phyloP scores from a whole-genome alignment of 2,329 filamentous ascomycete genomes.

The Plenodomus tracheiphilus region DNA sequence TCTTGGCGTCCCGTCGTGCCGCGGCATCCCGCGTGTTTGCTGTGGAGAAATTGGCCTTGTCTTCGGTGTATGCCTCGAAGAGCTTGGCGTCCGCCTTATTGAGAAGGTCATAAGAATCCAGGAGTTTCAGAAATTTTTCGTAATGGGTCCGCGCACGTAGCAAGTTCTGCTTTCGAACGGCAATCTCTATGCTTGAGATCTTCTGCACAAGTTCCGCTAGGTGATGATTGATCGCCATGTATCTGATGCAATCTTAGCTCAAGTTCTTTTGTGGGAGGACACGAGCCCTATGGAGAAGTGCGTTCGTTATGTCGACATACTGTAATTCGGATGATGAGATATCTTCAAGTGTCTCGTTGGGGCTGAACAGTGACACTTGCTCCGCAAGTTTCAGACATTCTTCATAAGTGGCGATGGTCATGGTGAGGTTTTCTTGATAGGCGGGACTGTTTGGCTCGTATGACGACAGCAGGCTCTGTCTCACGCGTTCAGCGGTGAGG shows the following conservation, averaged over 20 bases:
- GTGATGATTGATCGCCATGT: constrained; percentile 76
- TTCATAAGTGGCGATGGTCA: constrained; percentile 71
- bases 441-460: constrained; percentile 65
- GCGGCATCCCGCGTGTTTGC: constrained; percentile 68
- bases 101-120: constrained; percentile 80
- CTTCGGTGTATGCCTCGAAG: constrained; percentile 73
- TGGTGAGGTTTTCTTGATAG: constrained; percentile 69
- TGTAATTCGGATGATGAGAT: constrained; percentile 81
- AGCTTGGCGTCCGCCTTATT: constrained; percentile 66
- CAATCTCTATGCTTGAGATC: constrained; percentile 59
- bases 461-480: constrained; percentile 63
- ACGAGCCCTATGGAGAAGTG: not conserved
- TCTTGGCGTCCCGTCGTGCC: constrained; percentile 78
- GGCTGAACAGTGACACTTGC: constrained; percentile 80
- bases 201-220: constrained; percentile 79
- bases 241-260: constrained; percentile 48
- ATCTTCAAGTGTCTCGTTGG: constrained; percentile 88
- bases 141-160: constrained; percentile 69
- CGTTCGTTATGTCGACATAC: constrained; percentile 45
- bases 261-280: not conserved
- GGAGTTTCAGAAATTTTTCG: constrained; percentile 74
- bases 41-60: constrained; percentile 72
- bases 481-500: constrained; percentile 57
- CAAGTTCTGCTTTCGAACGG: constrained; percentile 62
- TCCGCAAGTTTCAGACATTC: constrained; percentile 71